phyloP scores from a whole-genome alignment of 1,139 yeast genomes.

The Arxiozyma telluris region DNA sequence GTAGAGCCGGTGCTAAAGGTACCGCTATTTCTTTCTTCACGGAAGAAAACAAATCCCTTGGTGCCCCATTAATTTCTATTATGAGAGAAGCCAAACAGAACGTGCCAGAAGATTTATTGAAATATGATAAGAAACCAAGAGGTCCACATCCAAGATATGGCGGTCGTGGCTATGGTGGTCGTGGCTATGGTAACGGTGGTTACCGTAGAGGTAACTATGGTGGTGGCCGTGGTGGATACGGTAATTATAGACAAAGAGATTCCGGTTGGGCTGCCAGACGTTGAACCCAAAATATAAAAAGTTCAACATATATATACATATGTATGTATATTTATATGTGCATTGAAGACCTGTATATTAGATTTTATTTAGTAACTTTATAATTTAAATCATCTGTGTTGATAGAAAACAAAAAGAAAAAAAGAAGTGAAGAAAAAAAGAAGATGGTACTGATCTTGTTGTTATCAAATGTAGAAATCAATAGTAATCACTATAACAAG shows the following conservation, averaged over 20 bases:
- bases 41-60: slow-evolving; percentile 75
- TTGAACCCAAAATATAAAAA: slow-evolving; percentile 1
- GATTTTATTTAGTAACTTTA: neutral
- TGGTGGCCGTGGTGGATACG: slow-evolving; percentile 9
- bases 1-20: slow-evolving; percentile 96
- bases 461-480: too few relatives aligned
- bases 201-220: slow-evolving; percentile 9
- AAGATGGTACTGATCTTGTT: too few relatives aligned
- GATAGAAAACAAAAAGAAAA: neutral
- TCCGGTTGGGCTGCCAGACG: slow-evolving; percentile 11
- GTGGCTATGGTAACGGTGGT: slow-evolving; percentile 33
- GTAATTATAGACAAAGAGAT: slow-evolving; percentile 13
- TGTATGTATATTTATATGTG: too few relatives aligned
- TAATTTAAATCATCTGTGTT: too few relatives aligned
- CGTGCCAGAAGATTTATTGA: slow-evolving; percentile 53
- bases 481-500: too few relatives aligned
- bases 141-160: slow-evolving; percentile 44
- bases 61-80: slow-evolving; percentile 82
- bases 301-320: neutral
- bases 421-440: too few relatives aligned
- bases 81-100: slow-evolving; percentile 93
- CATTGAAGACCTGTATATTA: neutral
- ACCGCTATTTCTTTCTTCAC: slow-evolving; percentile 95
- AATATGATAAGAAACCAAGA: slow-evolving; percentile 37
- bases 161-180: slow-evolving; percentile 44